Conservation (phyloP, 2,329 filamentous ascomycete genomes). For the Arachnopeziza araneosa region DNA sequence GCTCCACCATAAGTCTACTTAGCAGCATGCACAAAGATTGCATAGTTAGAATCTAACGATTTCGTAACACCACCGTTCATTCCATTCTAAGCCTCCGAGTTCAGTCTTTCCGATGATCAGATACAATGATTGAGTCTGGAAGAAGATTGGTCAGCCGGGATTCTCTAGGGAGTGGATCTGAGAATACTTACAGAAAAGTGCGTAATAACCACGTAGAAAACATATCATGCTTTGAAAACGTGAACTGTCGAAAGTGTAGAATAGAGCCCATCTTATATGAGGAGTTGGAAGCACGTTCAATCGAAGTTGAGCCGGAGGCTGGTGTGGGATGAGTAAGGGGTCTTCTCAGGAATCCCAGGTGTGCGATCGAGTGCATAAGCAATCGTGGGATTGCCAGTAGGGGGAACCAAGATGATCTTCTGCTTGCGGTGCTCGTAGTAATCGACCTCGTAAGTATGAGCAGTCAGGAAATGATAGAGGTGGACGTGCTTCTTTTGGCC, state of each 20-base stretch:
- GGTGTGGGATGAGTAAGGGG: not conserved
- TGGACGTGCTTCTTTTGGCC: conserved; percentile 52
- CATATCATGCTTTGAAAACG: not conserved
- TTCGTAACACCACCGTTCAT: not conserved
- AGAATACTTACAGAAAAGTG: too few relatives aligned
- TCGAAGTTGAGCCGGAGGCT: not conserved
- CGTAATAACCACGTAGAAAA: not conserved
- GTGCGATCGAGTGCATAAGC: not conserved
- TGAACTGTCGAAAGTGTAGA: not conserved
- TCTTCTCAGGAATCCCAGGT: not conserved
- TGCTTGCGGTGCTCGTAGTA: conserved; percentile 6
- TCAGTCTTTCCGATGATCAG: too few relatives aligned
- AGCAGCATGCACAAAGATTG: not conserved
- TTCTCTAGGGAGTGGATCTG: too few relatives aligned
- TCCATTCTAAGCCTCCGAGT: not conserved
- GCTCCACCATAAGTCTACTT: not conserved
- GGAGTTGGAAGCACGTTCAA: not conserved
- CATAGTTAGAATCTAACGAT: not conserved
- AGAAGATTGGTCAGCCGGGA: too few relatives aligned
- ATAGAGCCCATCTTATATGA: not conserved
- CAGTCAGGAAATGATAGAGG: conserved; percentile 39
- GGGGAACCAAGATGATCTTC: not conserved
- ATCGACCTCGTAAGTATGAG: conserved; percentile 16
- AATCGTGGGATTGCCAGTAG: not conserved
- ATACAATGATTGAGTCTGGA: too few relatives aligned